Evolutionary conservation across 495 filamentous ascomycete species (phyloP).

Genomic region (Neurospora sp.): DNA sequence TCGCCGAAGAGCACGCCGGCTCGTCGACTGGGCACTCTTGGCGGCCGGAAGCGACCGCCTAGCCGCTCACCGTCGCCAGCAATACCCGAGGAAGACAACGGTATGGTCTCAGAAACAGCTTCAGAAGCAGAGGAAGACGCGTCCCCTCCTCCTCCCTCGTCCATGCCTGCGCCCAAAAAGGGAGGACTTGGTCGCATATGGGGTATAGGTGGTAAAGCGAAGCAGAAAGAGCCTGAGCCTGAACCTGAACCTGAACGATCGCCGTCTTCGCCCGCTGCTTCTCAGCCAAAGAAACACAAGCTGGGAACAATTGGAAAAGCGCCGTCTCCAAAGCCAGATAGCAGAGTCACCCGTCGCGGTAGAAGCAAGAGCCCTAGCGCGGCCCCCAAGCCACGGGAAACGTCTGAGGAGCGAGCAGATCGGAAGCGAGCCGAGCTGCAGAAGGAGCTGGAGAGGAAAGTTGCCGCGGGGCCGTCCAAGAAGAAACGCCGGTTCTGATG

Average conservation of each 20-base stretch:
- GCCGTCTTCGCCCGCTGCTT: slow-evolving; percentile 9
- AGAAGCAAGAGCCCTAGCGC: slow-evolving; percentile 8
- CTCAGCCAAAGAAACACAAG: slow-evolving; percentile 14
- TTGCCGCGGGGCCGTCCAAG: slow-evolving; percentile 53
- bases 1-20: not conserved
- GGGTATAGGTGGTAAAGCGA: slow-evolving; percentile 15
- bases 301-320: slow-evolving; percentile 27
- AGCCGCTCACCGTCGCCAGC: slow-evolving; percentile 5
- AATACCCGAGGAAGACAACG: not conserved
- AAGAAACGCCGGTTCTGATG: slow-evolving; percentile 54
- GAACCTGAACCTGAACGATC: slow-evolving; percentile 5
- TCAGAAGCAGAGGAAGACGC: slow-evolving; percentile 23
- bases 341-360: not conserved
- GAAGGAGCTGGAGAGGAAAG: slow-evolving; percentile 52
- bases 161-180: slow-evolving; percentile 13
- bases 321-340: slow-evolving; percentile 6
- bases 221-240: slow-evolving; percentile 2
- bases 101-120: slow-evolving; percentile 29
- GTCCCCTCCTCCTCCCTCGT: slow-evolving; percentile 5
- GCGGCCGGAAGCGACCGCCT: slow-evolving; percentile 12
- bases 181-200: slow-evolving; percentile 34
- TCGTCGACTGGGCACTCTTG: slow-evolving; percentile 18
- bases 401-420: slow-evolving; percentile 46
- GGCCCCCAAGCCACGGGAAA: slow-evolving; percentile 20
- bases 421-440: slow-evolving; percentile 55